Base-by-base conservation (phyloP, 1,284 basidiomycete genomes). In the Vanrija sp. region DNA sequence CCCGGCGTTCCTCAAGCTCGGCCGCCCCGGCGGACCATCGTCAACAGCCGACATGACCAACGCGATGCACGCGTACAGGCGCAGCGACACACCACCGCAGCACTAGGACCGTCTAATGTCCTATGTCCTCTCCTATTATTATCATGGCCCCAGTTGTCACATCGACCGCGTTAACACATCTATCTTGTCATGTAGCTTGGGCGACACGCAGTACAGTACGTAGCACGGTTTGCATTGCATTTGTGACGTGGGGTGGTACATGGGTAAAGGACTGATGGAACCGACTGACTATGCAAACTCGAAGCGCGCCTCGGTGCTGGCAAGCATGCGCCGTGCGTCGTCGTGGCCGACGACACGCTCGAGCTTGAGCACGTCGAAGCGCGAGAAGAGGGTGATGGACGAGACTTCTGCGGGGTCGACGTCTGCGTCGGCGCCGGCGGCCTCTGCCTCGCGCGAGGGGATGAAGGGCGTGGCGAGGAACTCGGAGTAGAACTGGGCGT, bases 401-500 rank as follows among this genome's bases (percentile, higher is more conserved):
- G 83, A 84, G 24, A 95, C 80, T 71, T 94, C 92, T 5, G 81
- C 81, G 15, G 84, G 77, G 42, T 94, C 88, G 37, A 77, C 68
- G 18, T 72, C 72, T 14, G 43, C 52, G 36, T 56, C 53, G 41
- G 75, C 65, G 19, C 73, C 73, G 23, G 25, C 6, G 14, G 35
- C 51, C 14, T 51, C 51, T 5, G 44, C 54, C 25, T 47, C 60
- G n/a, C 88, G 83, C 7, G 64, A 64, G 3, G 63, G 62, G 41
- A 92, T 77, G 80, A 98, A 97, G 0, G 75, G 95, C 85, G 71
- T 87, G 87, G 35, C 85, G 84, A 97, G 75, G 58, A 92, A 80
- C 71, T 98, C 96, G 0, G 88, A 83, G 75, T 94, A 98, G 76
- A 91, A 98, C 60, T 87, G 83, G 0, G 90, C 82, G 72, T 98